Base-by-base conservation (phyloP, 2,329 filamentous ascomycete species). In the Fonsecaea pugnacius region DNA sequence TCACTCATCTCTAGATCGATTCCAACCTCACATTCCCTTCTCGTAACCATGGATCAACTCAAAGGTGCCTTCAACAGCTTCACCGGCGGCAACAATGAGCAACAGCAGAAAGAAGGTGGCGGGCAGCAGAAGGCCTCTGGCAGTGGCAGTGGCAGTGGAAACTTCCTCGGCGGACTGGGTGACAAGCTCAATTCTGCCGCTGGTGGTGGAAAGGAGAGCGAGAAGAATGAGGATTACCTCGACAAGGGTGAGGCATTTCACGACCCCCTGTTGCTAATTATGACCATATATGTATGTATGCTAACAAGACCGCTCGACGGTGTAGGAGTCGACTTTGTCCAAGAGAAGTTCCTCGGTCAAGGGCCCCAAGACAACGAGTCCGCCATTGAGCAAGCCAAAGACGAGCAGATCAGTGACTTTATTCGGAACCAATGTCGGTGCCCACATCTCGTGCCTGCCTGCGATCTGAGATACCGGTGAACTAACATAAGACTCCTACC, bases 181-280 rank as follows among this genome's bases (percentile, higher is more conserved):
- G 84, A 89, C 78, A 91, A 91, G 80, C 58, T 93, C 65, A 91
- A 94, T 80, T 75, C 78, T 63, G 82, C 87, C 69, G 89, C 89
- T 21, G 91, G 91, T 38, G 91, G 91, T 59, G 91, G 91, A 40
- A 78, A 78, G 36, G 81, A 90, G 77, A 87, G 88, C 74, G 91
- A 94, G 84, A 88, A 91, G 85, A 90, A 92, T 71, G 91, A 95
- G 77, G 90, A 94, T 73, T 79, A 76, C n/a, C 85, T 95, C 58
- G 91, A 95, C 80, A 95, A 95, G 80, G 88, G 90, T 91, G 75
- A 55, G 72, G 9, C 54, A 30, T 32, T 14, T 18, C 36, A 48
- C 10, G 9, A 24, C 8, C 18, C 24, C 24, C 24, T n/a, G 21
- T 48, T 16, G 18, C 53, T 57, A n/a, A 64, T 63, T 33, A 30